phyloP scores from a whole-genome alignment of 1,139 yeast genomes.

The Kodamaea ohmeri region DNA sequence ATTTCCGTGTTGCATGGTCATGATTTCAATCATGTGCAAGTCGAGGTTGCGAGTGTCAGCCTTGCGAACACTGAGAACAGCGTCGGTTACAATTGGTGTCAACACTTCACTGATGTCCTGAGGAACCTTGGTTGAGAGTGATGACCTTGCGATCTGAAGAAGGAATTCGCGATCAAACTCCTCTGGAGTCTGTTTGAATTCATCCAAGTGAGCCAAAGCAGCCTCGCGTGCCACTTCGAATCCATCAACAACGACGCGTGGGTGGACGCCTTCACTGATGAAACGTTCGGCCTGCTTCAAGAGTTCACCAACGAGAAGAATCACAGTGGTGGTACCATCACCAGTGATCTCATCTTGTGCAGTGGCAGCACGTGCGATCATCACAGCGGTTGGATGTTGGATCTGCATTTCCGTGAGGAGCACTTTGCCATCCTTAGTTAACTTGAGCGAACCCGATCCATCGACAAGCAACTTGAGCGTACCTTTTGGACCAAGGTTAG shows the following conservation, averaged over 20 bases:
- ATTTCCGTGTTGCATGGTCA: conserved; percentile 94
- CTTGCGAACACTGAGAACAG: conserved; percentile 74
- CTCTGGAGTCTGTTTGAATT: conserved; percentile 49
- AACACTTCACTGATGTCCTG: conserved; percentile 73
- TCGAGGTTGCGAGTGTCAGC: conserved; percentile 59
- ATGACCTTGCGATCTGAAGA: conserved; percentile 87
- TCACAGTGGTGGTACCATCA: conserved; percentile 98
- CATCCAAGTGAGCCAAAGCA: conserved; percentile 64
- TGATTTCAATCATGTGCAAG: conserved; percentile 95
- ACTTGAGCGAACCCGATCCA: conserved; percentile 92
- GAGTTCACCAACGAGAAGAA: conserved; percentile 89
- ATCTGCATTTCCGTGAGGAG: conserved; percentile 95
- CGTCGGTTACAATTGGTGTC: conserved; percentile 95
- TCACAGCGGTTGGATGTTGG: conserved; percentile 98
- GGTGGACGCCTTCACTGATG: conserved; percentile 92
- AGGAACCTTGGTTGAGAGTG: conserved; percentile 82
- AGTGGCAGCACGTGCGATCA: conserved; percentile 98
- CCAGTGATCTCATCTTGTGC: conserved; percentile 99
- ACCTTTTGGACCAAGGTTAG: conserved; percentile 96
- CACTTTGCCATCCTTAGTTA: conserved; percentile 97
- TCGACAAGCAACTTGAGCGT: conserved; percentile 95
- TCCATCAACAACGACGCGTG: conserved; percentile 91
- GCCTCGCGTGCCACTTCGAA: conserved; percentile 86
- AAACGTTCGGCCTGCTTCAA: conserved; percentile 93
- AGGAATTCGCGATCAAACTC: conserved; percentile 79